A percentile compares a stretch with the other conserved stretches of the same genome.
phyloP scores from a whole-genome alignment of 495 filamentous ascomycete genomes.

The Neurospora sp. region DNA sequence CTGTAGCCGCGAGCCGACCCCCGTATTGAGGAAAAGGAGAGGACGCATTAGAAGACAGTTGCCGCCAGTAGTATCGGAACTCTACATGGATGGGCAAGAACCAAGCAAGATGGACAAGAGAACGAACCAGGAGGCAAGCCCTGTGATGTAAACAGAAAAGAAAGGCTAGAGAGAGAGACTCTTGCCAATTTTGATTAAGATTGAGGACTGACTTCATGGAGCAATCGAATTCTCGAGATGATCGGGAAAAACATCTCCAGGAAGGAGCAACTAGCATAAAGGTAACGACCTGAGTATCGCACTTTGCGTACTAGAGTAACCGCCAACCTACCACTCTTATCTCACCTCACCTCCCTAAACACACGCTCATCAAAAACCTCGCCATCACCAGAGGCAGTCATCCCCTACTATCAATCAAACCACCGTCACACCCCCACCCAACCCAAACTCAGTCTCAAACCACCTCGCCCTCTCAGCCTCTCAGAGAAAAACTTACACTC shows the following conservation, averaged over 20 bases:
- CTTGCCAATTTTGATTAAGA: background rate
- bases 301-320: background rate
- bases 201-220: background rate
- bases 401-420: no score
- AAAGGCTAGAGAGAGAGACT: background rate
- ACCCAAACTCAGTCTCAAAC: background rate
- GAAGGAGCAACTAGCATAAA: background rate
- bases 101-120: background rate
- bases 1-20: background rate
- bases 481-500: background rate
- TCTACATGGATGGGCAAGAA: background rate
- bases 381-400: no score
- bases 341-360: no score
- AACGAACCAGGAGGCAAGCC: background rate
- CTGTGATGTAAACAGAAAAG: background rate
- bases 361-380: no score
- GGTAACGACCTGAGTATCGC: background rate
- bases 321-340: background rate
- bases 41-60: background rate
- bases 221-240: background rate
- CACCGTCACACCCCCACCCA: background rate
- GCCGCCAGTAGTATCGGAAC: background rate
- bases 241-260: background rate
- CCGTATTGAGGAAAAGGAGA: background rate
- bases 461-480: background rate